These are phyloP conservation scores for Mitragyna speciosa DNA, from an alignment of 257 asterid species.

Conservation along the genomic window DNA sequence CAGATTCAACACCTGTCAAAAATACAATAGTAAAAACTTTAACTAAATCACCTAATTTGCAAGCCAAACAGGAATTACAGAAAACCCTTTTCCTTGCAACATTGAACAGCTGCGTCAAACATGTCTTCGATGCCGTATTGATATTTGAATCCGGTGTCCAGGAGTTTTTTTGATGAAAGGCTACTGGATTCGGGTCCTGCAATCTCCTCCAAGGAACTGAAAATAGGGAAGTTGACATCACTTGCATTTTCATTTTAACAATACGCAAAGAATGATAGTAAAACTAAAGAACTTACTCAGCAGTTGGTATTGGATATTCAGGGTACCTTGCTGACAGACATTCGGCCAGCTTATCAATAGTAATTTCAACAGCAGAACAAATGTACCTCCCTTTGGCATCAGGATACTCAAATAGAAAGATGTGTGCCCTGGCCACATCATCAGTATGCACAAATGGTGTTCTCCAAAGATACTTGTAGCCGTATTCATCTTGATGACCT, in stretches of 20 bases:
- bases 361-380: conserved; percentile 35
- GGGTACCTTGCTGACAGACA: conserved; percentile 43
- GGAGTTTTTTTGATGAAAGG: conserved; percentile 37
- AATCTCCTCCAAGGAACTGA: no score
- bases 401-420: conserved; percentile 47
- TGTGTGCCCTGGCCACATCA: conserved; percentile 61
- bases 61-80: conserved; percentile 19
- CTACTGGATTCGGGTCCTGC: no score
- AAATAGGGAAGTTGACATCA: no score
- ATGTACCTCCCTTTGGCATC: conserved; percentile 58
- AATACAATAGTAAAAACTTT: no score
- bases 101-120: conserved; percentile 49
- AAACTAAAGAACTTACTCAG: conserved; percentile 38
- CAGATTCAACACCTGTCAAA: no score
- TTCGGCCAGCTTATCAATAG: conserved; percentile 28
- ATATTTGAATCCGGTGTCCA: conserved; percentile 46
- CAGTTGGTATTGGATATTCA: conserved; percentile 42
- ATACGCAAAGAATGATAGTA: background rate
- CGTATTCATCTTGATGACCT: conserved; percentile 33
- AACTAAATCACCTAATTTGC: background rate
- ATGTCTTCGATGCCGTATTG: conserved; percentile 46
- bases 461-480: background rate
- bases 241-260: background rate
- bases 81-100: conserved; percentile 45
- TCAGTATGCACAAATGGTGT: conserved; percentile 44